Percentiles rank a stretch among this genome's conserved stretches.
phyloP scores from a whole-genome alignment of 257 asterid genomes.

The Asclepias syriaca region DNA sequence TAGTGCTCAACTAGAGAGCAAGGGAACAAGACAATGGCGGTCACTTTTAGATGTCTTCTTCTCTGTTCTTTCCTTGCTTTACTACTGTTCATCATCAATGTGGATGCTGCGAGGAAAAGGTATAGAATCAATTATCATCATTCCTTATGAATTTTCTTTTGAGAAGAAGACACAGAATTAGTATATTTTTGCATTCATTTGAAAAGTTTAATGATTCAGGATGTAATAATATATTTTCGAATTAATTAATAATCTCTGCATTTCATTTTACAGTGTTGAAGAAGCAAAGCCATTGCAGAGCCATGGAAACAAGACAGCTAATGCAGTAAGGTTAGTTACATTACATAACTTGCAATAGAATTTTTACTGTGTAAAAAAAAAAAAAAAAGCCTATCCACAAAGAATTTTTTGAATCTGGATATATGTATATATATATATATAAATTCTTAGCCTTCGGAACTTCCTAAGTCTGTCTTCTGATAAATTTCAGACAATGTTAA shows the following conservation, averaged over 20 bases:
- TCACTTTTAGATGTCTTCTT: conserved; percentile 19
- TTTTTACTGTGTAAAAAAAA: background rate
- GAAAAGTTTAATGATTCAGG: background rate
- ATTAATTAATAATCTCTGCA: background rate
- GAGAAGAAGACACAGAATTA: background rate
- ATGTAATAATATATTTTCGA: background rate
- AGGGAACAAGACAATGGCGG: conserved; percentile 34
- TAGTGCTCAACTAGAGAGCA: conserved; percentile 1
- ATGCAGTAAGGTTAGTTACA: conserved; percentile 41
- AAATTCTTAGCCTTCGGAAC: background rate
- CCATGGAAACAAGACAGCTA: conserved; percentile 46
- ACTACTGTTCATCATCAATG: conserved; percentile 26
- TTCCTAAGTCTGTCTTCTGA: background rate
- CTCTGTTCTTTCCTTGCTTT: conserved; percentile 32
- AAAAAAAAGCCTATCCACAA: background rate
- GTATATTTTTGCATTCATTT: background rate
- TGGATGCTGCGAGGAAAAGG: conserved; percentile 37
- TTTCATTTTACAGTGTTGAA: conserved; percentile 12
- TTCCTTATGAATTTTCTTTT: background rate
- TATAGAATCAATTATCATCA: conserved; percentile 5
- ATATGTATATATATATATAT: too few species aligned
- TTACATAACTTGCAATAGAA: background rate
- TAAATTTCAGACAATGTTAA: background rate
- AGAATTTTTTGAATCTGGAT: background rate
- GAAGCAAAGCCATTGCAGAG: conserved; percentile 29